Conservation (phyloP, 495 filamentous ascomycete species). For the Podospora australis region DNA sequence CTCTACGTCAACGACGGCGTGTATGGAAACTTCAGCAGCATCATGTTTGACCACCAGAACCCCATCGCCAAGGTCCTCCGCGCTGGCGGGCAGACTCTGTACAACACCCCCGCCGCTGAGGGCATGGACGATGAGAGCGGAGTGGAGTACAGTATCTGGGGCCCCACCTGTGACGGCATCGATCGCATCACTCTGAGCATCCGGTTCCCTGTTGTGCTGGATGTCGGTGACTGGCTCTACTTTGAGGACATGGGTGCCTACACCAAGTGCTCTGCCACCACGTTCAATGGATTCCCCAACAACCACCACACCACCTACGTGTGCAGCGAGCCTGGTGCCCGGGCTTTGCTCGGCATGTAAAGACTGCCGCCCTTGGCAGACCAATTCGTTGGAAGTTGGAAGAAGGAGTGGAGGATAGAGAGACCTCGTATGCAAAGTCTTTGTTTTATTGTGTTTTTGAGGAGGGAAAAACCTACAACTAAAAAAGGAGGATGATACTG, state of each 20-base stretch:
- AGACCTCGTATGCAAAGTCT: background rate
- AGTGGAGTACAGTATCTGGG: constrained; percentile 90
- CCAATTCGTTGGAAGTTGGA: background rate
- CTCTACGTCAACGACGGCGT: constrained; percentile 94
- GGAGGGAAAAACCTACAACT: background rate
- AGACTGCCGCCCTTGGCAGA: background rate
- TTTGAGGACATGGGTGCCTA: constrained; percentile 99
- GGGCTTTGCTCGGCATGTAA: constrained; percentile 55
- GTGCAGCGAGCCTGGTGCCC: constrained; percentile 82
- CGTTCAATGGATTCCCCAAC: constrained; percentile 97
- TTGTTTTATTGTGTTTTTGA: background rate
- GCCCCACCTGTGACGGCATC: constrained; percentile 95
- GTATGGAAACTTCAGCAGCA: constrained; percentile 97
- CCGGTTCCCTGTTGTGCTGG: constrained; percentile 61
- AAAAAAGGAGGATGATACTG: background rate
- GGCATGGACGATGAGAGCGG: constrained; percentile 24
- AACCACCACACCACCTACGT: constrained; percentile 90
- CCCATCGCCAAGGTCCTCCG: constrained; percentile 76
- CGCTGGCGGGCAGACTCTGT: constrained; percentile 46
- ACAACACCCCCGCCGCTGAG: constrained; percentile 36
- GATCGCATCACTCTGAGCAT: constrained; percentile 81
- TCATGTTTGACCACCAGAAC: constrained; percentile 98
- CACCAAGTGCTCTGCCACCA: constrained; percentile 91
- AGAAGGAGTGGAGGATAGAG: background rate
- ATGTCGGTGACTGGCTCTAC: constrained; percentile 95